Evolutionary conservation across 306 rosid genomes (phyloP).

Genomic region (Prunus mume): DNA sequence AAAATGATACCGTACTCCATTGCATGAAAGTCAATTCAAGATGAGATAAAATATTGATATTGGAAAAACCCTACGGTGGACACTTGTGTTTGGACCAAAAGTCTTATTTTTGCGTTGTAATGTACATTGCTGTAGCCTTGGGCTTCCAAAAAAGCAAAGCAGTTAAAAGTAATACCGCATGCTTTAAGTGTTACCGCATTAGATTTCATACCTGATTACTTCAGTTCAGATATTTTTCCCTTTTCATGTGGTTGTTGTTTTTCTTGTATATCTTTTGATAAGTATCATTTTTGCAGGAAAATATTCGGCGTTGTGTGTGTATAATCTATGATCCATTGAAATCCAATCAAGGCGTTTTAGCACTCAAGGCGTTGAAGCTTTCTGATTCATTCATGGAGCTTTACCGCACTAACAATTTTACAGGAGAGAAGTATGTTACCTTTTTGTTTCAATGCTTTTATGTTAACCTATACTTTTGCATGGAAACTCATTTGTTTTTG

Average conservation of each 20-base stretch:
- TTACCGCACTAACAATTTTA: constrained; percentile 79
- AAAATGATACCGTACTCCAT: not conserved
- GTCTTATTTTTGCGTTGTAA: not conserved
- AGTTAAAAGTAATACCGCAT: not conserved
- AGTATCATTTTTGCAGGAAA: constrained; percentile 56
- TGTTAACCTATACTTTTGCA: constrained; percentile 18
- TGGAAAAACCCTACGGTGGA: not conserved
- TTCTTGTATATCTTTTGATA: not conserved
- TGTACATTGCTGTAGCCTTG: not conserved
- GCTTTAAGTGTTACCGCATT: not conserved
- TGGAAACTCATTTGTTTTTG: constrained; percentile 22
- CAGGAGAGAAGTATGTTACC: constrained; percentile 84
- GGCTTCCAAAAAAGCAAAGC: not conserved
- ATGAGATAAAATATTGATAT: not conserved
- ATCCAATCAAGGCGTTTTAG: constrained; percentile 89
- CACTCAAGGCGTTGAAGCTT: constrained; percentile 89
- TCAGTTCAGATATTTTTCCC: not conserved
- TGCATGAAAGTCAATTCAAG: not conserved
- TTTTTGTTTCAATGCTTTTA: not conserved
- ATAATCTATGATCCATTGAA: constrained; percentile 92
- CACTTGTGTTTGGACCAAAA: not conserved
- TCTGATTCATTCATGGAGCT: constrained; percentile 96
- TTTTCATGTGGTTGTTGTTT: not conserved
- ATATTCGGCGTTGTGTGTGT: constrained; percentile 89
- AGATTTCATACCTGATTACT: not conserved